Conservation (phyloP, 2,329 filamentous ascomycete species). For the Graphilbum ipis-grandicollis region DNA sequence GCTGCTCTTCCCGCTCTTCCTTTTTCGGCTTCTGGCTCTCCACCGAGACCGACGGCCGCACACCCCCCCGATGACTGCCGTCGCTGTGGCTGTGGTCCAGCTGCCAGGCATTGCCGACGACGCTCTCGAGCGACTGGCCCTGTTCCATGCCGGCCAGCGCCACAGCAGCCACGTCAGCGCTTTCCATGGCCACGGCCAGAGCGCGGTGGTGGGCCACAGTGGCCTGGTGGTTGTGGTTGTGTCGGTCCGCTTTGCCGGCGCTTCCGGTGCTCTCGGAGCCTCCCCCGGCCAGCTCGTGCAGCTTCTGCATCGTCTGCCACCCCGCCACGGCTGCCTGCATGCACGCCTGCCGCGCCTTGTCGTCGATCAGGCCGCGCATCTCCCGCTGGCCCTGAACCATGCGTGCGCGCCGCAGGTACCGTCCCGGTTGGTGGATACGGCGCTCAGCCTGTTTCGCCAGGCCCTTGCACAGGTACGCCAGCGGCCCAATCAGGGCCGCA, state of each 20-base stretch:
- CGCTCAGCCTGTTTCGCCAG: slow-evolving; percentile 41
- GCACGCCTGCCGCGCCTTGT: slow-evolving; percentile 14
- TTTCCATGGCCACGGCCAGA: slow-evolving; percentile 29
- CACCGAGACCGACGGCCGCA: no score
- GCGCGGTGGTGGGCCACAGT: slow-evolving; percentile 14
- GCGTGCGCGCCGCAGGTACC: slow-evolving; percentile 36
- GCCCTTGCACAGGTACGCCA: slow-evolving; percentile 48
- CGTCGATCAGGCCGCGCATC: slow-evolving; percentile 14
- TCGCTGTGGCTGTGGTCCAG: slow-evolving; percentile 4
- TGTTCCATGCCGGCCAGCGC: slow-evolving; percentile 25
- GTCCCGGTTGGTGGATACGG: slow-evolving; percentile 30
- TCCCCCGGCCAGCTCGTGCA: slow-evolving; percentile 19
- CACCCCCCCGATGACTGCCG: no score
- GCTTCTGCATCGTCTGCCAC: slow-evolving; percentile 23
- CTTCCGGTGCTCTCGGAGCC: neutral
- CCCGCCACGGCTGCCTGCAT: slow-evolving; percentile 19
- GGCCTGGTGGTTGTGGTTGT: neutral
- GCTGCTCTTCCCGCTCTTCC: no score
- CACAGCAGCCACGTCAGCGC: slow-evolving; percentile 25
- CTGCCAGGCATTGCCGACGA: slow-evolving; percentile 12
- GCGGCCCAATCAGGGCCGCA: slow-evolving; percentile 39
- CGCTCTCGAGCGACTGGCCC: slow-evolving; percentile 23
- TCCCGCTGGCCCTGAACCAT: slow-evolving; percentile 41
- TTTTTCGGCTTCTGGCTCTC: no score
- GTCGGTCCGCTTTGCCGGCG: neutral